A percentile compares a stretch with the other conserved stretches of the same genome.
These are phyloP conservation scores for Hymenochaete sp. DNA, from an alignment of 1,284 basidiomycete species.

Conservation along the genomic window DNA sequence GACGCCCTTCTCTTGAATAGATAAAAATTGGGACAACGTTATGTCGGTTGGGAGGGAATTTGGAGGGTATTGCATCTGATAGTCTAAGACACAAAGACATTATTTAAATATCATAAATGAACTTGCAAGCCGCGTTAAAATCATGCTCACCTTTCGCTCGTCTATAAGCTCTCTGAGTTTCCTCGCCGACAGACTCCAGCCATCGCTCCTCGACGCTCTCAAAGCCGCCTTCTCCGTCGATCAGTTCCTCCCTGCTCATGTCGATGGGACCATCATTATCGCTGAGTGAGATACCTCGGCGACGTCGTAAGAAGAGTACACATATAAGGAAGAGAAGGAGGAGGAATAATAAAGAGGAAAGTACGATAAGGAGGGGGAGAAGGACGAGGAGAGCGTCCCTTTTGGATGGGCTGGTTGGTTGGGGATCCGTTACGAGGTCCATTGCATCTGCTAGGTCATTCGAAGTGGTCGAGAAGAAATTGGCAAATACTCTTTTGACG, in stretches of 20 bases:
- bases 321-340: slow-evolving; percentile 85
- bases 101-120: slow-evolving; percentile 6
- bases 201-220: slow-evolving; percentile 88
- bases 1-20: slow-evolving; percentile 96
- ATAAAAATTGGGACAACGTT: slow-evolving; percentile 92
- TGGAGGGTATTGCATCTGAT: slow-evolving; percentile 84
- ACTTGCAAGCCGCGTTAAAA: slow-evolving; percentile 12
- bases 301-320: slow-evolving; percentile 72
- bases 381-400: slow-evolving; percentile 69
- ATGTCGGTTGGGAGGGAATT: slow-evolving; percentile 93
- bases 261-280: slow-evolving; percentile 92
- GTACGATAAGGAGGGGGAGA: slow-evolving; percentile 84
- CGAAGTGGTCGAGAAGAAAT: slow-evolving; percentile 11
- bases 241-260: slow-evolving; percentile 82
- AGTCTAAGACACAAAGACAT: slow-evolving; percentile 45
- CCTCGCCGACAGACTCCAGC: slow-evolving; percentile 78
- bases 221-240: slow-evolving; percentile 86
- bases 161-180: slow-evolving; percentile 63
- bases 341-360: slow-evolving; percentile 88
- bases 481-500: slow-evolving; percentile 1
- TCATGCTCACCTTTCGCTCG: slow-evolving; percentile 74
- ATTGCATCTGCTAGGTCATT: slow-evolving; percentile 8
- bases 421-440: slow-evolving; percentile 14
- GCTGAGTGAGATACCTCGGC: slow-evolving; percentile 72
- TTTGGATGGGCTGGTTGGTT: slow-evolving; percentile 13